A percentile compares a stretch with the other conserved stretches of the same genome.
phyloP scores from a whole-genome alignment of 2,329 filamentous ascomycete genomes.

The Penicillium oxalicum region DNA sequence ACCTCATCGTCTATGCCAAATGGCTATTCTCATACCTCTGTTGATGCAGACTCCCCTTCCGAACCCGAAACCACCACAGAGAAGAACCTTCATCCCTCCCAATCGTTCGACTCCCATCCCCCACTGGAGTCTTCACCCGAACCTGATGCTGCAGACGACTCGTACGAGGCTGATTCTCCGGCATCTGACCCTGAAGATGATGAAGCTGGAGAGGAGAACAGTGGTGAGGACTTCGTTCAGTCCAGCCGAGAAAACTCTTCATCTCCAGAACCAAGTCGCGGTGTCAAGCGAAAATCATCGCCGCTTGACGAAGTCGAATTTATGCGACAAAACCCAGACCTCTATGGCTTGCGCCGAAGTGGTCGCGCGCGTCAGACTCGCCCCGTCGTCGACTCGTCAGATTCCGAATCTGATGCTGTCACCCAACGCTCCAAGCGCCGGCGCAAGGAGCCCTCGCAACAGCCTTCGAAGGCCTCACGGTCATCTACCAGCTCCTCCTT shows the following conservation, averaged over 20 bases:
- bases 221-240: slow-evolving; percentile 49
- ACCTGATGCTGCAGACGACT: slow-evolving; percentile 36
- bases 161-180: slow-evolving; percentile 34
- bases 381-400: slow-evolving; percentile 57
- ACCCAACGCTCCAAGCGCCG: slow-evolving; percentile 39
- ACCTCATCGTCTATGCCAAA: slow-evolving; percentile 31
- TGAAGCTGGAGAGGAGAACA: slow-evolving; percentile 68
- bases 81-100: slow-evolving; percentile 72
- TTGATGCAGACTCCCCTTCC: slow-evolving; percentile 21
- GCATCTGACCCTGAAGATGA: slow-evolving; percentile 46
- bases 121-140: slow-evolving; percentile 45
- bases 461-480: slow-evolving; percentile 44
- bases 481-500: slow-evolving; percentile 55
- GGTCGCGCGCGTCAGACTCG: slow-evolving; percentile 60
- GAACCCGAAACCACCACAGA: slow-evolving; percentile 41
- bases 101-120: slow-evolving; percentile 56
- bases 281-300: slow-evolving; percentile 66
- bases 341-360: slow-evolving; percentile 91
- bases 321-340: slow-evolving; percentile 84
- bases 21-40: slow-evolving; percentile 26
- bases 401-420: slow-evolving; percentile 69
- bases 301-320: slow-evolving; percentile 68
- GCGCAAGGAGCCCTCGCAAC: slow-evolving; percentile 50
- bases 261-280: slow-evolving; percentile 64
- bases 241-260: slow-evolving; percentile 56